Evolutionary conservation across 306 rosid species (phyloP), one percentile per base, ranked within the genome.

Genomic region (Macrotyloma uniflorum): DNA sequence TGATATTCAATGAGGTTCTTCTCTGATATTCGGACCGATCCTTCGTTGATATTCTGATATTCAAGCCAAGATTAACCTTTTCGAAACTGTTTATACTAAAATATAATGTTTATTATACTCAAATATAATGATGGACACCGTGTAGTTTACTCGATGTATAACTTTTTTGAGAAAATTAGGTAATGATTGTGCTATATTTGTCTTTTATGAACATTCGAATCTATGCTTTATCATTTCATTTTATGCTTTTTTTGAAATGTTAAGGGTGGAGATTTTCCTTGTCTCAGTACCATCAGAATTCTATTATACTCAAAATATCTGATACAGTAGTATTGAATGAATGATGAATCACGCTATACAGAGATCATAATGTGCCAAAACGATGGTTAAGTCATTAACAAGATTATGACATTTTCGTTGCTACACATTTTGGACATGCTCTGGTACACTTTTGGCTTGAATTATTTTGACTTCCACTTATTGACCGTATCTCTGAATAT

Each of bases 191-290:
- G 28, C 49, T 43, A 64, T 40, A 4, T 68, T 55, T 26, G 61
- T 19, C 67, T 55, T 74, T 50, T 40, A 53, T 46, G 42, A 49
- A 73, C 49, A 55, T 40, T 70, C 14, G 28, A 70, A 50, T 50
- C 46, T 68, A 43, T 54, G 30, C 23, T 67, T 19, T 49, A 36
- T 73, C 72, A 11, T 67, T 79, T 33, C 43, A 65, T 43, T 16
- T 78, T 57, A 61, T 59, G 33, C 38, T 75, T 15, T 47, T 77
- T 79, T 79, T 53, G 40, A 57, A 22, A 64, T 55, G 46, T n/a
- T 77, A 30, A 40, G 38, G 38, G 35, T n/a, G 13, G 30, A 35
- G 81, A 20, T 54, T 62, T 67, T 70, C 53, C 51, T 36, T 63
- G 19, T 59, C 43, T 72, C 51, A 22, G 51, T 61, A 43, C 57